Evolutionary conservation across 2,329 filamentous ascomycete species (phyloP).

Genomic region (Fonsecaea multimorphosa): DNA sequence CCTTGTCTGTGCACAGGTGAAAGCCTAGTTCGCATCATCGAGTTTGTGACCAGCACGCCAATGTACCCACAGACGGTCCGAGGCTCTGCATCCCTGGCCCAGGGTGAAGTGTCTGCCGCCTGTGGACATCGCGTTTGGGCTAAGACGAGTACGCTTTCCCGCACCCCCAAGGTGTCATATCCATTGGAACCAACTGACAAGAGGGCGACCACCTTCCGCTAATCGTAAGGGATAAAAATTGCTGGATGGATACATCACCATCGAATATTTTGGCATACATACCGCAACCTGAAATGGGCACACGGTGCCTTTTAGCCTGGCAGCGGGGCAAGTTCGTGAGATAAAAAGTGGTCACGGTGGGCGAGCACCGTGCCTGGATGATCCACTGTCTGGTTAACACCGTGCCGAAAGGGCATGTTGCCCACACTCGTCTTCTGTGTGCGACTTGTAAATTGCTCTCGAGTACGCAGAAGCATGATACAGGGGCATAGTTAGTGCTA

Average conservation of each 20-base stretch:
- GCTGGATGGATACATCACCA: slow-evolving; percentile 10
- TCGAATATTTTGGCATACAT: neutral
- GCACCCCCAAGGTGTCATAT: slow-evolving; percentile 3
- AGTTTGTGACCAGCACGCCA: slow-evolving; percentile 12
- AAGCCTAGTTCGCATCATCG: slow-evolving; percentile 15
- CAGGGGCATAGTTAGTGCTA: slow-evolving; percentile 17
- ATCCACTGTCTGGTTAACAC: slow-evolving; percentile 6
- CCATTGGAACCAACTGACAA: slow-evolving; percentile 2
- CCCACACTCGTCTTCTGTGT: slow-evolving; percentile 10
- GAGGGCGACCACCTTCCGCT: neutral
- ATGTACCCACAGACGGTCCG: slow-evolving; percentile 21
- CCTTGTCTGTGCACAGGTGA: slow-evolving; percentile 4
- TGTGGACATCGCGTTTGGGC: slow-evolving; percentile 4
- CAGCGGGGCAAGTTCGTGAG: neutral
- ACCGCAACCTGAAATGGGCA: neutral
- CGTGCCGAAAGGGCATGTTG: neutral
- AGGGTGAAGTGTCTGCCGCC: slow-evolving; percentile 13
- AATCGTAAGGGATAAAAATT: neutral
- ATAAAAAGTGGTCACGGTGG: slow-evolving; percentile 8
- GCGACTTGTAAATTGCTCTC: slow-evolving; percentile 6
- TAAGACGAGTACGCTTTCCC: slow-evolving; percentile 11
- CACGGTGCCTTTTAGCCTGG: slow-evolving; percentile 1
- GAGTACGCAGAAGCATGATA: slow-evolving; percentile 9
- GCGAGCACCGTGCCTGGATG: neutral
- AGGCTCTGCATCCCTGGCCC: slow-evolving; percentile 25